Evolutionary conservation across 306 rosid species (phyloP), one percentile per base, ranked within the genome.

Genomic region (Quercus mongolica): DNA sequence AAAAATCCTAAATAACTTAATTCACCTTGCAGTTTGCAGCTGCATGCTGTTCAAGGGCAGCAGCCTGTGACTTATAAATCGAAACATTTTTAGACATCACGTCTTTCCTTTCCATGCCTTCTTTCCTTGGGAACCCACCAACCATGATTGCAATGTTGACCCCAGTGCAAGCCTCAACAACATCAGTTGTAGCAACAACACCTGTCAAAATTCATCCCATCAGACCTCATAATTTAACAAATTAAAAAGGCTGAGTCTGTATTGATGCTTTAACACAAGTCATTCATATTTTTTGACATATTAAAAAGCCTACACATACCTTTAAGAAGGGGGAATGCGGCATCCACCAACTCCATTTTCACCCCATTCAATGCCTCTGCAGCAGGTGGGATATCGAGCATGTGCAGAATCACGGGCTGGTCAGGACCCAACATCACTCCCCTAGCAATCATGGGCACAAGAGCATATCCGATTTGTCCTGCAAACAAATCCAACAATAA

Each of bases 91-190:
- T 93, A 1, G 98, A 71, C 99, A 96, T 96, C 79, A 96, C 98
- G 55, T 96, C 98, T 78, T 96, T 96, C 82, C 99, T 91, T 77
- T 93, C 99, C 98, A 96, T 96, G 64, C 99, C 97, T 85, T 96
- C 99, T 74, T 96, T 96, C 82, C 99, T 93, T 3, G 99, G 98
- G 89, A 96, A 96, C 30, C 99, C 99, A 87, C 99, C 99, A 84
- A 96, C 98, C 99, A 96, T 91, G 51, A 93, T 90, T 2, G 98
- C 98, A 80, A 96, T 65, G 57, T 71, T 93, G 76, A 96, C 98
- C 62, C 98, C 98, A 19, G 93, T 87, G 91, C 99, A 96, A 19
- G 92, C 99, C 90, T 96, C 98, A 28, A 93, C 93, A 80, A 81
- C 99, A 86, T 93, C 99, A 51, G 99, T 96, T 69, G 99, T 91